A percentile compares a stretch with the other conserved stretches of the same genome.
These are phyloP conservation scores for Nannochloris sp. DNA, from an alignment of 139 green algal genomes.

Conservation along the genomic window DNA sequence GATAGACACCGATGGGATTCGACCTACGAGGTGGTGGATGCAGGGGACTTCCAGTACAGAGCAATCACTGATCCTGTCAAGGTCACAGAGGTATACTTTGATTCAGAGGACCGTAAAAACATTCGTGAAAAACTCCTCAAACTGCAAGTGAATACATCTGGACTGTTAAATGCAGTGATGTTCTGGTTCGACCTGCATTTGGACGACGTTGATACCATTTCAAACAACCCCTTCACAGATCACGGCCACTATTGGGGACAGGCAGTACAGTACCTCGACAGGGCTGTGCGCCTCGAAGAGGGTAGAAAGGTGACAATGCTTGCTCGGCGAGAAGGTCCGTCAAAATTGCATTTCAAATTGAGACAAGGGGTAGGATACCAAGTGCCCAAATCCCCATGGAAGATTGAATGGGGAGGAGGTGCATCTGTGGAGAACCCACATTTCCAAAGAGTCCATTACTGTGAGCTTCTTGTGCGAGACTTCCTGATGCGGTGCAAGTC, in stretches of 20 bases:
- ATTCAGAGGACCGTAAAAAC: slow-evolving; percentile 23
- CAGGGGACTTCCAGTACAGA: slow-evolving; percentile 45
- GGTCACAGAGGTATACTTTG: slow-evolving; percentile 53
- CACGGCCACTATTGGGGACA: slow-evolving; percentile 51
- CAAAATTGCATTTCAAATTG: slow-evolving; percentile 36
- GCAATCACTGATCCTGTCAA: slow-evolving; percentile 51
- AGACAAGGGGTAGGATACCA: slow-evolving; percentile 41
- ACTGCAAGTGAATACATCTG: slow-evolving; percentile 37
- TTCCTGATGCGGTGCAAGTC: slow-evolving; percentile 56
- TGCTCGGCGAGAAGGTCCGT: slow-evolving; percentile 36
- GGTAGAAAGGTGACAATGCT: slow-evolving; percentile 46
- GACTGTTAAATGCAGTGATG: slow-evolving; percentile 59
- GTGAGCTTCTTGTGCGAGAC: slow-evolving; percentile 64
- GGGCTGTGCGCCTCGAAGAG: slow-evolving; percentile 5
- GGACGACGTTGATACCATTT: slow-evolving; percentile 38
- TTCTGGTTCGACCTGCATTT: slow-evolving; percentile 80
- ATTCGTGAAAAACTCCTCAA: slow-evolving; percentile 52
- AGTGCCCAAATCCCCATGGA: slow-evolving; percentile 54
- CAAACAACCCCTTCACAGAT: slow-evolving; percentile 1
- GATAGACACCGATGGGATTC: slow-evolving; percentile 72
- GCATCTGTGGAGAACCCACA: slow-evolving; percentile 77
- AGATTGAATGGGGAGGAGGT: slow-evolving; percentile 75
- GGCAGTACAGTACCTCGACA: slow-evolving; percentile 66
- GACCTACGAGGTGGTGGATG: slow-evolving; percentile 38
- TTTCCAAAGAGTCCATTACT: slow-evolving; percentile 77